Evolutionary conservation across 805 yeast species (phyloP), one percentile per base, ranked within the genome.

Genomic region (Suhomyces faveliae): DNA sequence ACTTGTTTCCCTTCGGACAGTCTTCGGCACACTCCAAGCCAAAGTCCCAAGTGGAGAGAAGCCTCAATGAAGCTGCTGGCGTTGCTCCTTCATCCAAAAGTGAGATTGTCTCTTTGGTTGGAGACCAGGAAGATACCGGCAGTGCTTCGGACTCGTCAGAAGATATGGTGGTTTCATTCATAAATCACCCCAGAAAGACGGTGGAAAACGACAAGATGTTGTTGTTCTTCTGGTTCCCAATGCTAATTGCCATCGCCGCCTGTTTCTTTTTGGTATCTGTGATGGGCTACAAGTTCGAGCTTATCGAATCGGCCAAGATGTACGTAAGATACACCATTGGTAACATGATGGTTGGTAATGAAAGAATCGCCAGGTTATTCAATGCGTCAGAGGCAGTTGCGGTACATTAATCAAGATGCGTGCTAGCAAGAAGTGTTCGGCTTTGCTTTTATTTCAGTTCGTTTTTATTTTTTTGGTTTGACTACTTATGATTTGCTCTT

Each of bases 141-240:
- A 59, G 67, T 23, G 63, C 67, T 1, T 67, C 74, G 1, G 78
- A 73, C 52, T 68, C 74, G 19, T 68, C 74, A 0, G 78, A 73
- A 48, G 78, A 73, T 49, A 60, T 73, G 67, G 71, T 70, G 8
- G 60, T 73, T 5, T 62, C 74, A n/a, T 69, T 66, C 49, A 66
- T 73, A 40, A 68, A 73, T 55, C 73, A 66, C 48, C 74, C 77
- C 5, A 58, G 79, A 21, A 78, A 77, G 55, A 68, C 80, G 0
- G 70, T 79, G 30, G 75, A 73, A 56, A 86, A 89, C 58, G 97
- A 91, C 66, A 85, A 81, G 60, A 85, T 89, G 88, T 73, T 91
- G 53, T 69, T 89, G 51, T 88, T 91, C 63, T 90, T 91, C 77
- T 91, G 97, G 97, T 68, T 90, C 49, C 97, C 97, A 11, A 77